These are phyloP conservation scores for Zygosaccharomyces pseudorouxii DNA, from an alignment of 805 yeast genomes.

Conservation along the genomic window DNA sequence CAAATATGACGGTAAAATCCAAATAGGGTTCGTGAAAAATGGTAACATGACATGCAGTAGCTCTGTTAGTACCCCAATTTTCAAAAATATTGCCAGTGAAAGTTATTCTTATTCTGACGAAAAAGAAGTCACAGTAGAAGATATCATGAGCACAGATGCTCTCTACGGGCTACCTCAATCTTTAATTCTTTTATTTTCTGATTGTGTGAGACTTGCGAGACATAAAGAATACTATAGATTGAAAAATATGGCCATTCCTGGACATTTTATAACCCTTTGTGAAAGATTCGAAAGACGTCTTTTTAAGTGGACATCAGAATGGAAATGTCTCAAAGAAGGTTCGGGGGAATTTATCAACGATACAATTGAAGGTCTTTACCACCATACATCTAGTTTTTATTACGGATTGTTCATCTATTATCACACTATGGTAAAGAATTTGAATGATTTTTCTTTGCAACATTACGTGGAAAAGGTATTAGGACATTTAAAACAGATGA, in stretches of 20 bases:
- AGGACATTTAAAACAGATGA: conserved; percentile 59
- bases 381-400: conserved; percentile 76
- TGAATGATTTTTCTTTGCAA: conserved; percentile 55
- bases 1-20: conserved; percentile 43
- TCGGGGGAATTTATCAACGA: conserved; percentile 28
- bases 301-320: conserved; percentile 67
- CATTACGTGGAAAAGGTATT: conserved; percentile 57
- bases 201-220: conserved; percentile 62
- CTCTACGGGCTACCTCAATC: conserved; percentile 83
- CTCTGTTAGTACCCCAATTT: conserved; percentile 31
- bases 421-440: conserved; percentile 55
- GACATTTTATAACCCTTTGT: conserved; percentile 22
- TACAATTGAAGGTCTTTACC: conserved; percentile 64
- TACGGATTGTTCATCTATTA: conserved; percentile 68
- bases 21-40: conserved; percentile 38
- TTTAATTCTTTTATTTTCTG: conserved; percentile 63
- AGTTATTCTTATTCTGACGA: conserved; percentile 32
- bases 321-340: conserved; percentile 48
- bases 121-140: conserved; percentile 46
- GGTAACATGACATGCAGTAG: not conserved
- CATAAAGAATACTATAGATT: conserved; percentile 48
- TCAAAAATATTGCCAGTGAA: conserved; percentile 41
- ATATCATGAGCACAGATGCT: conserved; percentile 68
- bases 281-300: conserved; percentile 46
- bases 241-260: conserved; percentile 23